Evolutionary conservation across 352 stramenopile species (phyloP).

Genomic region (Pythium scleroteichum): DNA sequence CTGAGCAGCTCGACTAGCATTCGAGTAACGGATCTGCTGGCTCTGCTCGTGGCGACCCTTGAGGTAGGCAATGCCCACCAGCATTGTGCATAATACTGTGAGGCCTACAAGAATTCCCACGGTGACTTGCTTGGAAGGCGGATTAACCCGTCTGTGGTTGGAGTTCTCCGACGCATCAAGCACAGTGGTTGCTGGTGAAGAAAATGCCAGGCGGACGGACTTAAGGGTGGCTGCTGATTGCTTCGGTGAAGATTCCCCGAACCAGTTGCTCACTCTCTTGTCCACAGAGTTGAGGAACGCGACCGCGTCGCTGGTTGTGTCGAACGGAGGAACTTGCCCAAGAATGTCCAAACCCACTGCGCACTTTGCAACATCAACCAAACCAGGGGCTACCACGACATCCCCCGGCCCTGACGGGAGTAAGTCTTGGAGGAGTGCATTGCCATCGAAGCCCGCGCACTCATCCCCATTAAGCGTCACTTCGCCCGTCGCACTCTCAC

Average conservation of each 20-base stretch:
- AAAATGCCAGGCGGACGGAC: conserved; percentile 40
- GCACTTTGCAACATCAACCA: conserved; percentile 19
- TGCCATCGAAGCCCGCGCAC: conserved; percentile 14
- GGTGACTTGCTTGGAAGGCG: conserved; percentile 59
- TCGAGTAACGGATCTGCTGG: conserved; percentile 51
- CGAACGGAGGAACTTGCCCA: conserved; percentile 13
- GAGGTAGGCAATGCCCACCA: conserved; percentile 52
- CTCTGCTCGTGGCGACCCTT: conserved; percentile 66
- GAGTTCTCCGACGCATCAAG: not conserved
- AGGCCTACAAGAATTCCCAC: conserved; percentile 59
- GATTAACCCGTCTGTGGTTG: conserved; percentile 31
- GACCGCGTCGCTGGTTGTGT: conserved; percentile 25
- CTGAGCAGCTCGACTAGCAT: conserved; percentile 63
- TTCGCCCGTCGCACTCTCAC: conserved; percentile 10
- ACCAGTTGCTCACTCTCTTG: conserved; percentile 41
- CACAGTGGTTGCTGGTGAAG: conserved; percentile 9
- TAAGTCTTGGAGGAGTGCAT: conserved; percentile 17
- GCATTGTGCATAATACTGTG: conserved; percentile 58
- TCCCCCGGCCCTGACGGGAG: conserved; percentile 3
- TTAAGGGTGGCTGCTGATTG: conserved; percentile 30
- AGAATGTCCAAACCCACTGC: conserved; percentile 23
- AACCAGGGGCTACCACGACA: conserved; percentile 15
- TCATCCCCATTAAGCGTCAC: conserved; percentile 26
- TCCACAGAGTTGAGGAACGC: conserved; percentile 48
- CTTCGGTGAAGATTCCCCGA: conserved; percentile 17